Evolutionary conservation across 75 land plant genomes (phyloP), one percentile per base, ranked within the genome.

Genomic region (Picea glauca): DNA sequence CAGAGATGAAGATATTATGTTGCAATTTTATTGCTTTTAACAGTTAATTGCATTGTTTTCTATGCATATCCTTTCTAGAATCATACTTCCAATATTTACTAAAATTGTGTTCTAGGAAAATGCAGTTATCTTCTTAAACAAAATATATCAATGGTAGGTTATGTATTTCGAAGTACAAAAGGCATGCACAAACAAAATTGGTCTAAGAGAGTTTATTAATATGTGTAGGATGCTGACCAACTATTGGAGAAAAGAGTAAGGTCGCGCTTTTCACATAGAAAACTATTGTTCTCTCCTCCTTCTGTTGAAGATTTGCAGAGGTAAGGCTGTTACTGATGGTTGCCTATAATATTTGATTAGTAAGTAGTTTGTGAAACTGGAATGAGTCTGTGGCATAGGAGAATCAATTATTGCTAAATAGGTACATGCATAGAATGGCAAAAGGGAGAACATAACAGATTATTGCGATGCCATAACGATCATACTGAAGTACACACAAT

Each of bases 201-300:
- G 43, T 67, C 18, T 5, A 35, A 5, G 5, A 35, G n/a, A 38
- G 8, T 70, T 70, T n/a, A 26, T 70, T 56, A 70, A 70, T 70
- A 70, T 43, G 75, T 79, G 81, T 85, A 98, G 99, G 99, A 98
- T 87, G 98, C 98, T 62, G 99, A 98, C 75, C 98, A 98, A 81
- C 89, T 93, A 17, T 68, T 98, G 76, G 99, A 98, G 77, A 98
- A 98, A 85, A 88, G 99, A 87, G 99, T 98, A 56, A 85, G 98
- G 63, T 98, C 98, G 40, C 96, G 98, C 46, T 98, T 98, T 77
- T 93, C 99, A 58, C 96, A 98, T 78, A 84, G 98, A 76, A 98
- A 98, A 84, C 80, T 95, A 57, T 81, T 98, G 76, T 98, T 98
- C 80, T 80, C 83, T 83, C 96, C 98, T 79, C 94, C 98, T 3